phyloP scores from a whole-genome alignment of 306 rosid genomes.

The Canavalia ensiformis region DNA sequence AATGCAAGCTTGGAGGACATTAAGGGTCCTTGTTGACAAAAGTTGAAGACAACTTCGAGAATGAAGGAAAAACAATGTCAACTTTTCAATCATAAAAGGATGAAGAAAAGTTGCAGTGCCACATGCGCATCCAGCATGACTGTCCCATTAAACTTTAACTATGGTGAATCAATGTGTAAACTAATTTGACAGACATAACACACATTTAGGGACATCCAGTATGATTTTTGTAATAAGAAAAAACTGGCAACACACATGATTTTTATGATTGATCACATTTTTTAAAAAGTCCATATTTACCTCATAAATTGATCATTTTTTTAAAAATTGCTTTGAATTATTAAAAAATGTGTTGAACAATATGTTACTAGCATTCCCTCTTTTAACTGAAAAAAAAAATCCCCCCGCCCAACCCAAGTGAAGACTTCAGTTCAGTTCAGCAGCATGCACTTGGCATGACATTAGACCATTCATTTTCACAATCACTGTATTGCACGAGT shows the following conservation, averaged over 20 bases:
- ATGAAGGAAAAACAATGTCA: not conserved
- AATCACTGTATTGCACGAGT: not conserved
- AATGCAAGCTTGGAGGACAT: not conserved
- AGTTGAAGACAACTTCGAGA: not conserved
- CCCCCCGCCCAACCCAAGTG: not conserved
- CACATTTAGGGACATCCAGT: too few species aligned
- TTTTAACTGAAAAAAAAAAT: too few species aligned
- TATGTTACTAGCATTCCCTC: too few species aligned
- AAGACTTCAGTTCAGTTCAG: constrained; percentile 4
- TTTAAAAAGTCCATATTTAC: too few species aligned
- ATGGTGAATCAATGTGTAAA: not conserved
- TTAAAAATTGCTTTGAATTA: too few species aligned
- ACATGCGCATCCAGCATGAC: constrained; percentile 3
- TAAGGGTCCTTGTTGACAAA: not conserved
- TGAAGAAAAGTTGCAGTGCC: not conserved
- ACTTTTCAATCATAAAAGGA: constrained; percentile 10
- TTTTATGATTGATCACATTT: too few species aligned
- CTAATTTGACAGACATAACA: not conserved
- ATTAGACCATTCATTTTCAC: constrained; percentile 13
- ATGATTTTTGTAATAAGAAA: too few species aligned
- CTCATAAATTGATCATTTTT: too few species aligned
- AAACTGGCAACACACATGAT: too few species aligned
- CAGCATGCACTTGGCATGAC: constrained; percentile 21
- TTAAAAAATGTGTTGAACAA: too few species aligned
- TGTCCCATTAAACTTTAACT: not conserved